phyloP scores from a whole-genome alignment of 1,139 yeast genomes.

The Yamadazyma sp. region DNA sequence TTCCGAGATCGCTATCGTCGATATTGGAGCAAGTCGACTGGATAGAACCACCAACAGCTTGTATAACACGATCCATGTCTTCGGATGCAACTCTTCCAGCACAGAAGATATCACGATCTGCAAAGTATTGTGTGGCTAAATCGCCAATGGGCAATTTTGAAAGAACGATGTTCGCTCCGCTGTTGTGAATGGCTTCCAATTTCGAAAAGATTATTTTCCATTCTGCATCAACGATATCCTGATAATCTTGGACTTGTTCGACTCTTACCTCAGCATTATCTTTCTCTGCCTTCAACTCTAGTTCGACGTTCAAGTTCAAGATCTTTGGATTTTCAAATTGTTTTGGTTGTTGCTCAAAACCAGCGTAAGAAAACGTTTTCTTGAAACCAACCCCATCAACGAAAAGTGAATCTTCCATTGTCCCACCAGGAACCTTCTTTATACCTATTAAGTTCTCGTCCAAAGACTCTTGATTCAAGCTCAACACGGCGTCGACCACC shows the following conservation, averaged over 20 bases:
- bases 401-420: conserved; percentile 88
- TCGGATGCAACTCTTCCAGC: conserved; percentile 92
- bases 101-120: conserved; percentile 93
- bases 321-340: conserved; percentile 76
- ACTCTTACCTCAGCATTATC: conserved; percentile 99
- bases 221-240: conserved; percentile 96
- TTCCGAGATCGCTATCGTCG: conserved; percentile 67
- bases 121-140: conserved; percentile 95
- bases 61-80: conserved; percentile 88
- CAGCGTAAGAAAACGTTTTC: conserved; percentile 95
- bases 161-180: conserved; percentile 91
- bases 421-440: conserved; percentile 95
- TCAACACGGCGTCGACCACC: conserved; percentile 93
- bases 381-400: conserved; percentile 96
- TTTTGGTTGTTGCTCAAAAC: conserved; percentile 98
- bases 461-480: conserved; percentile 79
- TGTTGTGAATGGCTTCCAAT: conserved; percentile 73
- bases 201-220: conserved; percentile 92
- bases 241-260: conserved; percentile 90
- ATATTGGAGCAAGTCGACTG: conserved; percentile 91
- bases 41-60: conserved; percentile 91
- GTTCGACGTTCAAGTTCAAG: conserved; percentile 82
- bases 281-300: conserved; percentile 96
- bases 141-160: conserved; percentile 98
- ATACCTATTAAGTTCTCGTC: conserved; percentile 92